phyloP scores from a whole-genome alignment of 2,329 filamentous ascomycete genomes.

The Neopestalotiopsis sp. region DNA sequence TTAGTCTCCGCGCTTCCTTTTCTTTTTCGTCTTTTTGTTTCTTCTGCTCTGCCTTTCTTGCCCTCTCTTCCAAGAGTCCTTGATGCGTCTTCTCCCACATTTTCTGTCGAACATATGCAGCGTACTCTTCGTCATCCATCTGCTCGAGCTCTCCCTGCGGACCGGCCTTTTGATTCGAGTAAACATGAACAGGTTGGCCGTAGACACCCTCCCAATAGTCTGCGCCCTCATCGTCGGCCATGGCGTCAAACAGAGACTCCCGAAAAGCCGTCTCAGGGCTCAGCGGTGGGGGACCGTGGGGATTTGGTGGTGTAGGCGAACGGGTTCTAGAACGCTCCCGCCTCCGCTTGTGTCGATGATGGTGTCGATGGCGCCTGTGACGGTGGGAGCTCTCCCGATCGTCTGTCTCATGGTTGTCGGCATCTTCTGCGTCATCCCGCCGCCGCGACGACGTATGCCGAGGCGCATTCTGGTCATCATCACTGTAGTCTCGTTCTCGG shows the following conservation, averaged over 20 bases:
- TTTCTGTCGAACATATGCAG: conserved; percentile 78
- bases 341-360: conserved; percentile 37
- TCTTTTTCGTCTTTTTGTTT: conserved; percentile 46
- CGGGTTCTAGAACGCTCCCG: conserved; percentile 39
- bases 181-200: conserved; percentile 89
- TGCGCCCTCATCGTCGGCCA: conserved; percentile 96
- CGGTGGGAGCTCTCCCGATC: conserved; percentile 18
- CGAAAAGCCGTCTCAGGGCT: conserved; percentile 82
- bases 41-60: conserved; percentile 60
- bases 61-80: conserved; percentile 79
- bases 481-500: conserved; percentile 23
- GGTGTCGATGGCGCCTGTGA: conserved; percentile 31
- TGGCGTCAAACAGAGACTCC: conserved; percentile 93
- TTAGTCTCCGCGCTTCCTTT: conserved; percentile 51
- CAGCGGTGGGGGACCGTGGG: conserved; percentile 53
- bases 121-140: conserved; percentile 95
- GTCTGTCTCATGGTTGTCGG: conserved; percentile 17
- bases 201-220: conserved; percentile 97
- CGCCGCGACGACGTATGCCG: not conserved
- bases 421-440: conserved; percentile 23
- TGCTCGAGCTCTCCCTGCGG: conserved; percentile 68
- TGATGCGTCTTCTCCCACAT: conserved; percentile 98
- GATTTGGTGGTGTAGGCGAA: conserved; percentile 54
- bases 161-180: conserved; percentile 58
- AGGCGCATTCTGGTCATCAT: conserved; percentile 10